These are phyloP conservation scores for Rhexocercosporidium sp. DNA, from an alignment of 2,329 filamentous ascomycete species.

Conservation along the genomic window DNA sequence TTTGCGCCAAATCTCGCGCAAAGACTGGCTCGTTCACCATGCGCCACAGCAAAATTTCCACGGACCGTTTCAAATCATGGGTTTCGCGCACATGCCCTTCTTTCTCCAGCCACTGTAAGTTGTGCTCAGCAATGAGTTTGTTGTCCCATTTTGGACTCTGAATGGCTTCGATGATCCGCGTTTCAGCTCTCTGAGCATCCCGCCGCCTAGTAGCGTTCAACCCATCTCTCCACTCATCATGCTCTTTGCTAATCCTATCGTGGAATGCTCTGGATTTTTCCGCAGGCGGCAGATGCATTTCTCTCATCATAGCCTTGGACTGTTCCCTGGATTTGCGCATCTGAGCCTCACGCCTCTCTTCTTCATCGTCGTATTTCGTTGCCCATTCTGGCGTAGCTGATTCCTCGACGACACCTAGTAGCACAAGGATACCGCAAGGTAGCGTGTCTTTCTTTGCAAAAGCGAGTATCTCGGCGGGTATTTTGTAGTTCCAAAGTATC, in stretches of 20 bases:
- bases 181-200: conserved; percentile 50
- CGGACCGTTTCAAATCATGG: conserved; percentile 47
- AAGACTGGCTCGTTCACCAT: conserved; percentile 58
- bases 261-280: conserved; percentile 48
- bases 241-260: conserved; percentile 51
- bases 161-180: conserved; percentile 55
- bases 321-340: conserved; percentile 48
- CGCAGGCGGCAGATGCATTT: conserved; percentile 50
- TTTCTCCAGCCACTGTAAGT: conserved; percentile 51
- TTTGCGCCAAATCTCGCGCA: conserved; percentile 46
- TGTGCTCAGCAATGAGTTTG: conserved; percentile 51
- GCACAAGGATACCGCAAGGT: conserved; percentile 63
- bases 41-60: conserved; percentile 54
- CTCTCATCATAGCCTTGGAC: conserved; percentile 49
- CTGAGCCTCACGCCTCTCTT: conserved; percentile 46
- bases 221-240: conserved; percentile 52
- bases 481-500: conserved; percentile 65
- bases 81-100: conserved; percentile 37
- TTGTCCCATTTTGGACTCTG: conserved; percentile 60
- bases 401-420: conserved; percentile 56
- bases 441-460: conserved; percentile 59
- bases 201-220: conserved; percentile 50
- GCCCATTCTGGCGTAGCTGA: conserved; percentile 61
- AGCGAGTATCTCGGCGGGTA: conserved; percentile 56
- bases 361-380: conserved; percentile 47